phyloP scores from a whole-genome alignment of 2,329 filamentous ascomycete species.

The Ascochyta lentis region DNA sequence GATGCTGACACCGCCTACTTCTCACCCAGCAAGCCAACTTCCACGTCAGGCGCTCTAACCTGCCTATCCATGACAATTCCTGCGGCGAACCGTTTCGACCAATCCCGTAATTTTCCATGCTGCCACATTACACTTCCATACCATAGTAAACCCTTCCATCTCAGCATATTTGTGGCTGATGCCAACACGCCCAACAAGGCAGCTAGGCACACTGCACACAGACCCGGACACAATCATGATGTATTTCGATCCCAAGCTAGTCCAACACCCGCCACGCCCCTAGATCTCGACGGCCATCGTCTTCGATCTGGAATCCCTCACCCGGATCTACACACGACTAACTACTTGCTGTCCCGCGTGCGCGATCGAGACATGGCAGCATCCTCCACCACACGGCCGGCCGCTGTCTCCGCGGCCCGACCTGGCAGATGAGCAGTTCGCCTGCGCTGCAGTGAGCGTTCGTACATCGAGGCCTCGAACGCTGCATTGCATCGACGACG shows the following conservation, averaged over 20 bases:
- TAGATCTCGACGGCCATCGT: not conserved
- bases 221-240: slow-evolving; percentile 3
- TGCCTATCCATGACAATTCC: not conserved
- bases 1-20: not conserved
- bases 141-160: too few species aligned
- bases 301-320: slow-evolving; percentile 4
- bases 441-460: not conserved
- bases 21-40: not conserved
- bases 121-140: not conserved
- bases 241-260: not conserved
- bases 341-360: not conserved
- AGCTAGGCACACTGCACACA: slow-evolving; percentile 4
- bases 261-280: not conserved
- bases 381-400: not conserved
- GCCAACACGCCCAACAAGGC: slow-evolving; percentile 7
- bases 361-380: slow-evolving; percentile 1
- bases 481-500: too few species aligned
- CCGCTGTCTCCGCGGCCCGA: not conserved
- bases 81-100: not conserved
- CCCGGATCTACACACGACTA: slow-evolving; percentile 1
- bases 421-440: not conserved
- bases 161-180: not conserved
- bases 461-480: not conserved
- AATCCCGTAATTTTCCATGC: not conserved
- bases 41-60: not conserved